Evolutionary conservation across 495 filamentous ascomycete species (phyloP), one percentile per base, ranked within the genome.

Genomic region (Poronia punctata): DNA sequence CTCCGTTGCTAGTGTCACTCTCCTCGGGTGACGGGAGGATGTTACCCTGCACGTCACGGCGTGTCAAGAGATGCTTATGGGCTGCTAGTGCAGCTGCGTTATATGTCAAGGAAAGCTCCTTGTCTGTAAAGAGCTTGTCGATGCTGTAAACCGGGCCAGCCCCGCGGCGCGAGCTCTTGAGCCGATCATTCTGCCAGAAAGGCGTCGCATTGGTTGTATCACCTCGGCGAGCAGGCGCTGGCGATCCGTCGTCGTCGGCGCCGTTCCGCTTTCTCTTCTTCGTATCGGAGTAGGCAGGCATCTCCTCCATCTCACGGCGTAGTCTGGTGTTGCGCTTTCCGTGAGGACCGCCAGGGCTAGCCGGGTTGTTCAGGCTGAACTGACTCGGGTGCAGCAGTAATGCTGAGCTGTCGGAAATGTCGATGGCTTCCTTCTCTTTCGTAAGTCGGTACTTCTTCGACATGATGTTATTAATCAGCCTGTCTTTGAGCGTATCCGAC

Each of bases 371-470:
- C 43, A 95, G 78, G 60, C 82, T 84, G 62, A 88, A 96, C 55
- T 98, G 92, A 48, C 83, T 90, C 10, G 93, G 89, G 52, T 97
- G 87, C 5, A 95, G 75, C 21, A 95, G 79, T 4, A 93, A 75
- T 9, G 92, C 86, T 49, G 84, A 93, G 43, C 78, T 82, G 52
- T 97, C 93, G 10, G 82, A 76, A 24, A 96, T 85, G 47, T 97
- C 92, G 24, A 93, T 49, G 64, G 66, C 65, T 47, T 97, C 93
- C 56, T 94, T 96, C 50, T 98, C 92, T 43, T 83, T 81, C 52
- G 82, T 76, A 26, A 98, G 66, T 29, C 83, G 75, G 35, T 74
- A 71, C 37, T 85, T 84, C 54, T 89, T 90, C 22, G 76, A 70
- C 10, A 75, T 80, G 35, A 97, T 76, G 12, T 68, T 76, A 48